These are phyloP conservation scores for Echites panduratus DNA, from an alignment of 257 asterid species.

Conservation along the genomic window DNA sequence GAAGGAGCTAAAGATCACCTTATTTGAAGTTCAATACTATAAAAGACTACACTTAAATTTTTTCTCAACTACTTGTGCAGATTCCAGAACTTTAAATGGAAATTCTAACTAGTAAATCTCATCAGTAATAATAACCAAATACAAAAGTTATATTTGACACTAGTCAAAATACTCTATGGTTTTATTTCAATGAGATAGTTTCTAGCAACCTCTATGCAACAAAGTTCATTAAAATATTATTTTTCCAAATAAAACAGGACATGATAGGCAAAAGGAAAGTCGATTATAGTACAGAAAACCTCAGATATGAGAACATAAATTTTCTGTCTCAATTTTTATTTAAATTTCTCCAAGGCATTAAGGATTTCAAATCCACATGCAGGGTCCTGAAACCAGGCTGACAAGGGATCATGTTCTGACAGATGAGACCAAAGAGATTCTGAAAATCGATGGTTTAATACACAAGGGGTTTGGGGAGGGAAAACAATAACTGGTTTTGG, in stretches of 20 bases:
- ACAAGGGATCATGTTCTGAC: not conserved
- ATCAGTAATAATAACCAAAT: not conserved
- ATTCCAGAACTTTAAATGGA: not conserved
- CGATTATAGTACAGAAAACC: not conserved
- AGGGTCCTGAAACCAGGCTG: not conserved
- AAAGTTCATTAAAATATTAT: too few relatives aligned
- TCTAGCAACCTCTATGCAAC: not conserved
- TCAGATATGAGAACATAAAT: not conserved
- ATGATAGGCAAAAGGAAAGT: not conserved
- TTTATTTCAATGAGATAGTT: not conserved
- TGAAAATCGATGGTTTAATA: not conserved
- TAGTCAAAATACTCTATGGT: not conserved
- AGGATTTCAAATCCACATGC: not conserved
- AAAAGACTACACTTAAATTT: too few relatives aligned
- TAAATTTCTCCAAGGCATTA: not conserved
- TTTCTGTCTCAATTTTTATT: not conserved
- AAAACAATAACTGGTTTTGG: not conserved
- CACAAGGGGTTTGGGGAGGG: not conserved
- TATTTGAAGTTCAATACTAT: not conserved
- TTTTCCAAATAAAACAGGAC: not conserved
- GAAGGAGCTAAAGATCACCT: not conserved
- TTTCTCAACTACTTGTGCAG: not conserved
- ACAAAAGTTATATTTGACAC: not conserved
- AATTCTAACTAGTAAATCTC: not conserved
- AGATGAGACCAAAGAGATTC: not conserved